A percentile compares a stretch with the other conserved stretches of the same genome.
Evolutionary conservation across 2,329 filamentous ascomycete species (phyloP).

Genomic region (Nemania diffusa): DNA sequence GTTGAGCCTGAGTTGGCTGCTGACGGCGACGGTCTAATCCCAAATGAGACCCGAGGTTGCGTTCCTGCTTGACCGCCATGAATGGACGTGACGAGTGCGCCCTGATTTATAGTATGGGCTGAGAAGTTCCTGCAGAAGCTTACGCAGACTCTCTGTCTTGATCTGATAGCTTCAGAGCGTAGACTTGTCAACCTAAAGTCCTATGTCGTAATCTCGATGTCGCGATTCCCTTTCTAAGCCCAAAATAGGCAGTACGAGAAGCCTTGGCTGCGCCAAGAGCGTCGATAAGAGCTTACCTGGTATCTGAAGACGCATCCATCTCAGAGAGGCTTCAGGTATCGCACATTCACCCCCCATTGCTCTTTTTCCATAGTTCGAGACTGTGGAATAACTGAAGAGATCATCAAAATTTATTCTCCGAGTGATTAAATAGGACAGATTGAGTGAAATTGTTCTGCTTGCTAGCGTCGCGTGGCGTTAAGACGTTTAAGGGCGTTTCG

Average conservation of each 20-base stretch:
- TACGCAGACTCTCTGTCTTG: constrained; percentile 39
- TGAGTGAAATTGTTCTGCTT: constrained; percentile 14
- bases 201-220: constrained; percentile 24
- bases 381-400: background rate
- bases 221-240: constrained; percentile 3
- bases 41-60: constrained; percentile 8
- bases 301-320: constrained; percentile 13
- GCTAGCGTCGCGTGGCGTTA: constrained; percentile 30
- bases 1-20: too few relatives aligned
- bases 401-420: background rate
- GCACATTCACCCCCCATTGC: background rate
- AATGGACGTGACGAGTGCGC: constrained; percentile 18
- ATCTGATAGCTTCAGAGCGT: constrained; percentile 18
- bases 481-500: constrained; percentile 42
- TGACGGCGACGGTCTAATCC: constrained; percentile 25
- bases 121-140: constrained; percentile 31
- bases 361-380: constrained; percentile 4
- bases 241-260: constrained; percentile 4
- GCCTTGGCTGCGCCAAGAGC: constrained; percentile 23
- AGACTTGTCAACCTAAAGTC: constrained; percentile 9
- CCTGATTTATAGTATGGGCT: background rate
- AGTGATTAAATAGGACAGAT: constrained; percentile 17
- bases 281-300: constrained; percentile 13
- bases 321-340: background rate
- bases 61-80: constrained; percentile 25